Evolutionary conservation across 1,284 basidiomycete genomes (phyloP).

Genomic region (Boletus sp.): DNA sequence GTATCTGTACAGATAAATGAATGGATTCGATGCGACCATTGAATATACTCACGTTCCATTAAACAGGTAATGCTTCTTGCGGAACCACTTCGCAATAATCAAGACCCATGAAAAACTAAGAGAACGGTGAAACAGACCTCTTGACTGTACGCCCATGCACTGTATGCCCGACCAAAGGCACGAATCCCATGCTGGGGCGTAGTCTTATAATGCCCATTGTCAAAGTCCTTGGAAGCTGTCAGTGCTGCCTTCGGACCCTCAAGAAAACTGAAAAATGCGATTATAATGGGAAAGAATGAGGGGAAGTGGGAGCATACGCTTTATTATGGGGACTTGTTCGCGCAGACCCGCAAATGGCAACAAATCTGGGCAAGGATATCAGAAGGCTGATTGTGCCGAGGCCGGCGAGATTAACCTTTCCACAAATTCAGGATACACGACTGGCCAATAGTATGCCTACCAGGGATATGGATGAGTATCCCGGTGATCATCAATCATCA

Average conservation of each 20-base stretch:
- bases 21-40: neutral
- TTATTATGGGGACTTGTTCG: constrained; percentile 64
- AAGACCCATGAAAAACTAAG: neutral
- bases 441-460: constrained; percentile 64
- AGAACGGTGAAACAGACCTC: constrained; percentile 39
- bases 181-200: constrained; percentile 54
- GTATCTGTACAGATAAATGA: constrained; percentile 39
- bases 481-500: neutral
- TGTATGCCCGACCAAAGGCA: constrained; percentile 60
- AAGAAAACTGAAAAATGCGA: constrained; percentile 48
- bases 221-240: constrained; percentile 59
- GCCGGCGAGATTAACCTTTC: constrained; percentile 44
- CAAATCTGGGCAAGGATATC: constrained; percentile 43
- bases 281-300: neutral
- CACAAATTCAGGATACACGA: constrained; percentile 60
- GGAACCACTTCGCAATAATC: constrained; percentile 52
- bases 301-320: constrained; percentile 44
- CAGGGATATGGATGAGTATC: neutral
- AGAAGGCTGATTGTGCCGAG: neutral
- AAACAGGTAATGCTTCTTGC: constrained; percentile 51
- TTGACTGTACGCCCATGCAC: constrained; percentile 64
- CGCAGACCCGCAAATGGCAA: constrained; percentile 60
- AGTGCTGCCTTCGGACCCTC: constrained; percentile 64
- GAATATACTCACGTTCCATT: constrained; percentile 42
- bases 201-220: constrained; percentile 55